A percentile compares a stretch with the other conserved stretches of the same genome.
Evolutionary conservation across 306 rosid genomes (phyloP).

Genomic region (Cercis canadensis): DNA sequence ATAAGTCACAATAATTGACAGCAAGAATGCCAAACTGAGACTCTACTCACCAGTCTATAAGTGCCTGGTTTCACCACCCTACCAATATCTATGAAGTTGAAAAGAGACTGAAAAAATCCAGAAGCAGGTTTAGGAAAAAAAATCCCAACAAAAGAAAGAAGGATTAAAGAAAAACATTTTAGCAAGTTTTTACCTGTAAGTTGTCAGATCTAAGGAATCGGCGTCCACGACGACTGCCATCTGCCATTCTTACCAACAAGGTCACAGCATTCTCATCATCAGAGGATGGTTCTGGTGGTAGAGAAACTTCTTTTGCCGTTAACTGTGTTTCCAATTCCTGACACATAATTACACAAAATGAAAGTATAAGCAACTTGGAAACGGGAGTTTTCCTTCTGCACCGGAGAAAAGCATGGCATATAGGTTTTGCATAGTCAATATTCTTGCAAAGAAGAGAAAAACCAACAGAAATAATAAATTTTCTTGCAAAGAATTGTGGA

Average conservation of each 20-base stretch:
- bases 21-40: slow-evolving; percentile 21
- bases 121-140: slow-evolving; percentile 33
- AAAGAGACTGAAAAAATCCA: slow-evolving; percentile 69
- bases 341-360: slow-evolving; percentile 37
- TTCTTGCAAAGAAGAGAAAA: slow-evolving; percentile 10
- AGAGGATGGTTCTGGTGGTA: slow-evolving; percentile 81
- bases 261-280: slow-evolving; percentile 78
- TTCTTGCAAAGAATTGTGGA: not conserved
- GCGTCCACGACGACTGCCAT: slow-evolving; percentile 94
- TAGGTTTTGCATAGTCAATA: slow-evolving; percentile 22
- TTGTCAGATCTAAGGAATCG: slow-evolving; percentile 84
- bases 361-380: slow-evolving; percentile 35
- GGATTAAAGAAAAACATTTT: not conserved
- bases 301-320: slow-evolving; percentile 77
- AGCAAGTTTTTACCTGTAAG: slow-evolving; percentile 67
- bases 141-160: slow-evolving; percentile 11
- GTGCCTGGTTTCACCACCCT: slow-evolving; percentile 79
- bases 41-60: slow-evolving; percentile 85
- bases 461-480: not conserved
- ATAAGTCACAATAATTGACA: not conserved
- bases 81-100: slow-evolving; percentile 84
- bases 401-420: slow-evolving; percentile 4
- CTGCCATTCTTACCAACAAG: slow-evolving; percentile 88
- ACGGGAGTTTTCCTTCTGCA: not conserved
- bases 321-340: slow-evolving; percentile 87